These are phyloP conservation scores for Orbilia brochopaga DNA, from an alignment of 2,329 filamentous ascomycete species.

Conservation along the genomic window DNA sequence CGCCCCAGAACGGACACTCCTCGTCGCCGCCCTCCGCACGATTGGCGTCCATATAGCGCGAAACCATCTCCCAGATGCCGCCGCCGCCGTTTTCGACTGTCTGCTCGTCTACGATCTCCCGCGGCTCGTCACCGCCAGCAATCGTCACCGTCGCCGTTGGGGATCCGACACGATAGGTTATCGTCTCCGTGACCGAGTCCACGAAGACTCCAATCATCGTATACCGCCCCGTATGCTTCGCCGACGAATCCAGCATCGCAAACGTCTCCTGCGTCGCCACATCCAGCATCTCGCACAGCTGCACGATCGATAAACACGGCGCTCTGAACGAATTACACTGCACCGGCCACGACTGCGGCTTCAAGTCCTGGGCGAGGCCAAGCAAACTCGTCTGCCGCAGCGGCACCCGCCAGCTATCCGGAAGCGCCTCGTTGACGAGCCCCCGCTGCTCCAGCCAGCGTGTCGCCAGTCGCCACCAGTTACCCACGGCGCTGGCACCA, in stretches of 20 bases:
- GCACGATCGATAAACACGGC: conserved; percentile 42
- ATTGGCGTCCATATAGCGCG: conserved; percentile 57
- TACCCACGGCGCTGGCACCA: conserved; percentile 69
- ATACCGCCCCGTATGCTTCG: conserved; percentile 66
- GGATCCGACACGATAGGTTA: conserved; percentile 69
- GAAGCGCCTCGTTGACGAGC: conserved; percentile 36
- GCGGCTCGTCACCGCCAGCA: conserved; percentile 58
- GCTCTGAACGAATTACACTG: conserved; percentile 35
- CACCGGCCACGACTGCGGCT: neutral
- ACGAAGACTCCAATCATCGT: conserved; percentile 74
- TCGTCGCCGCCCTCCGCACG: conserved; percentile 56
- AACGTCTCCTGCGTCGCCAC: conserved; percentile 52
- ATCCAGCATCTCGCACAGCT: conserved; percentile 54
- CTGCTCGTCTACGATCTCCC: neutral
- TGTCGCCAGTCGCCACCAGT: conserved; percentile 75
- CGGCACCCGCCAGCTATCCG: conserved; percentile 52
- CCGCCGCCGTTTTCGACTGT: conserved; percentile 28
- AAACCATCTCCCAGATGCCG: conserved; percentile 58
- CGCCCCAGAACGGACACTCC: conserved; percentile 73
- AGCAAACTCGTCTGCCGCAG: conserved; percentile 50
- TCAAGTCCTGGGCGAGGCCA: conserved; percentile 9
- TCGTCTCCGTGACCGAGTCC: conserved; percentile 64
- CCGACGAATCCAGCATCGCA: conserved; percentile 54
- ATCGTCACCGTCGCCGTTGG: conserved; percentile 66
- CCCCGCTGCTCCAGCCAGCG: conserved; percentile 64